These are phyloP conservation scores for Candida glaebosa DNA, from an alignment of 805 yeast genomes.

Conservation along the genomic window DNA sequence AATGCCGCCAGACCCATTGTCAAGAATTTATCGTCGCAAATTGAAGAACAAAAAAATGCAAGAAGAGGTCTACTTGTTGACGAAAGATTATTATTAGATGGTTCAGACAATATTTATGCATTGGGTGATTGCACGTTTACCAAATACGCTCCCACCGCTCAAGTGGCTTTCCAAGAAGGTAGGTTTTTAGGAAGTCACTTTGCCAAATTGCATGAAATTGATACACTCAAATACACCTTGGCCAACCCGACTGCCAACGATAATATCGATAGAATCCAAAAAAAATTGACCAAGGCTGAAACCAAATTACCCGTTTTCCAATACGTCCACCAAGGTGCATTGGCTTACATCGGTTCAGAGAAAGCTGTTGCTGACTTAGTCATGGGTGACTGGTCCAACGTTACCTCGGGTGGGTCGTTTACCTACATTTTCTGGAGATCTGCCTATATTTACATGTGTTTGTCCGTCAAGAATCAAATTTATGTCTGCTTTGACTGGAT, in stretches of 20 bases:
- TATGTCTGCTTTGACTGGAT: constrained; percentile 87
- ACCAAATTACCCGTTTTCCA: constrained; percentile 57
- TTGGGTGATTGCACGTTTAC: constrained; percentile 94
- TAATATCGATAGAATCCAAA: constrained; percentile 41
- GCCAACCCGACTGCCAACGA: constrained; percentile 37
- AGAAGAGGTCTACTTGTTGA: constrained; percentile 88
- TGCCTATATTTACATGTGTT: constrained; percentile 89
- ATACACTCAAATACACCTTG: constrained; percentile 48
- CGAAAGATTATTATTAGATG: constrained; percentile 78
- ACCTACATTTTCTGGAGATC: constrained; percentile 94
- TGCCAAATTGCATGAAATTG: constrained; percentile 60
- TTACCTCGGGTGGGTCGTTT: constrained; percentile 78
- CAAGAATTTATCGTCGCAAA: constrained; percentile 58
- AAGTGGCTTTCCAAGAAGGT: constrained; percentile 96
- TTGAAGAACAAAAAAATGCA: constrained; percentile 77
- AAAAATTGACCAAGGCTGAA: constrained; percentile 43
- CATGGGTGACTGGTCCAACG: constrained; percentile 73
- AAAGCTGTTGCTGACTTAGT: constrained; percentile 90
- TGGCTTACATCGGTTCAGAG: constrained; percentile 92
- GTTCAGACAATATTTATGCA: constrained; percentile 80
- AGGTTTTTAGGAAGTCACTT: constrained; percentile 71
- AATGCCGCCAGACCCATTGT: constrained; percentile 82
- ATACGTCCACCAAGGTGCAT: constrained; percentile 86
- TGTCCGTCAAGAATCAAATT: constrained; percentile 83
- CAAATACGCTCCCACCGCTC: constrained; percentile 93